Conservation (phyloP, 106 monocot species). For the Vanilla planifolia region DNA sequence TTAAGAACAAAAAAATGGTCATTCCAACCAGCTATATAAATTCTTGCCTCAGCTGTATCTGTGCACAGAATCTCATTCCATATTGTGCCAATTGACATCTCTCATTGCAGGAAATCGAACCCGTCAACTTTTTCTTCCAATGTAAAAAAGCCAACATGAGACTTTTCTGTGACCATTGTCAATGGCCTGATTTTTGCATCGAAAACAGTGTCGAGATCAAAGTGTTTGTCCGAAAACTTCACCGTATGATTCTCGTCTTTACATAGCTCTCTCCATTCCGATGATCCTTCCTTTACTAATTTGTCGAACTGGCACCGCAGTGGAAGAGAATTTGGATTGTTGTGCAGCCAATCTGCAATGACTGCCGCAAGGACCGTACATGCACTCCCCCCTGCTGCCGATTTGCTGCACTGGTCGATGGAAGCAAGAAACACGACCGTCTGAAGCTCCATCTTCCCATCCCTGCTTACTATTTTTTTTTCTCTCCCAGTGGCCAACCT, state of each 20-base stretch:
- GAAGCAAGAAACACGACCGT: constrained; percentile 45
- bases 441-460: constrained; percentile 28
- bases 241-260: constrained; percentile 14
- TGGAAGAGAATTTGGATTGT: constrained; percentile 27
- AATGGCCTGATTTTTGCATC: constrained; percentile 23
- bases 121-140: constrained; percentile 8
- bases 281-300: constrained; percentile 34
- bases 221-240: constrained; percentile 46
- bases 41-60: neutral
- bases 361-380: constrained; percentile 51
- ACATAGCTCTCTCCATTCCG: constrained; percentile 46
- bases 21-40: constrained; percentile 55
- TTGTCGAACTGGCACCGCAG: constrained; percentile 28
- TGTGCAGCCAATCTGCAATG: constrained; percentile 52
- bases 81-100: constrained; percentile 42
- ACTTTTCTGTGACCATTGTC: constrained; percentile 14
- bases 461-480: constrained; percentile 33
- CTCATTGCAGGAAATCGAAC: constrained; percentile 20
- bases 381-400: constrained; percentile 40
- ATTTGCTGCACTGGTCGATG: constrained; percentile 51
- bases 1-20: constrained; percentile 64
- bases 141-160: constrained; percentile 43
- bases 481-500: constrained; percentile 32
- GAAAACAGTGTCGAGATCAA: constrained; percentile 60
- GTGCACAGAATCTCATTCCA: constrained; percentile 25